Evolutionary conservation across 306 rosid species (phyloP), one percentile per base, ranked within the genome.

Genomic region (Begonia masoniana): DNA sequence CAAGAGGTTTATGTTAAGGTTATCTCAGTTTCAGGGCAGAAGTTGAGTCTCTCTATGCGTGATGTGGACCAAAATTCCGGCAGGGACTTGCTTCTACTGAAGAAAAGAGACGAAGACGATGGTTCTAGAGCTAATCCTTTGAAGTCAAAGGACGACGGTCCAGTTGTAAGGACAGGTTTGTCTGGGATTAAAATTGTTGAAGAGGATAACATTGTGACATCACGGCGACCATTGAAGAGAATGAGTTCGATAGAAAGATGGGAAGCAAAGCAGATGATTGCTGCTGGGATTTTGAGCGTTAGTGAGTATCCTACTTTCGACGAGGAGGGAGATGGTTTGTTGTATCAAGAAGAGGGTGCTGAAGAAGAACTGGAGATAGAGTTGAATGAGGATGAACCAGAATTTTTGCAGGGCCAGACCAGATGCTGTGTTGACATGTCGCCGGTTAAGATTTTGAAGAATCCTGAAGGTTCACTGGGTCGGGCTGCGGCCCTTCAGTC

Each of bases 211-310:
- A n/a, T n/a, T n/a, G n/a, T n/a, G n/a, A n/a, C n/a, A n/a, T n/a
- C n/a, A n/a, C n/a, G n/a, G 19, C 19, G 96, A 54, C 96, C 94
- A 5, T 48, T 87, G 58, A 87, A 87, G 84, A 74, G 94, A 60
- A 87, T 87, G 96, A 87, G 96, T 58, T 87, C 96, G 10, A 89
- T 89, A 2, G 94, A 87, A 78, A 83, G 6, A 68, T 87, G 96
- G 96, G 96, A 87, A 57, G 94, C 80, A 62, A 13, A 87, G 70
- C 94, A 87, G 62, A 66, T 87, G 71, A 78, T 87, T 61, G 96
- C 96, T 62, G 82, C 96, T 0, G 94, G 94, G 60, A 86, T 82
- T 54, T 31, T 78, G 78, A 31, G 84, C 61, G 82, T 78, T 53
- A 67, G 71, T 0, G 96, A 87, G 75, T 74, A 74, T 68, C 88